A percentile compares a stretch with the other conserved stretches of the same genome.
Conservation (phyloP, 1,284 basidiomycete genomes). For the Clitocybe nebularis region DNA sequence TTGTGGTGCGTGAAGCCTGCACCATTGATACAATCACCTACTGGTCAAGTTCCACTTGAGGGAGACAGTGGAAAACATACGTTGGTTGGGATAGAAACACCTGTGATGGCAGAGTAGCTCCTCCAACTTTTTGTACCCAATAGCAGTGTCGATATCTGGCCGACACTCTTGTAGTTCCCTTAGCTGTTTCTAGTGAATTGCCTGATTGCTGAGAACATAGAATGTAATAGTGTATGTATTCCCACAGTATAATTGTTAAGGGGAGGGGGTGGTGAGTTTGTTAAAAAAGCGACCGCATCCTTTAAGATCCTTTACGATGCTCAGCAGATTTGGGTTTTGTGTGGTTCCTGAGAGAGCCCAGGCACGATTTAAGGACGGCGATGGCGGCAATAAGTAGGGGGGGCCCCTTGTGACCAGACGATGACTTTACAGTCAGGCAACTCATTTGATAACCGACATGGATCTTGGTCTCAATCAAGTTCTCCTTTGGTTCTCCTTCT, state of each 20-base stretch:
- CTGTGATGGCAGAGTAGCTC: slow-evolving; percentile 24
- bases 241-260: slow-evolving; percentile 33
- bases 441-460: no score
- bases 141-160: slow-evolving; percentile 21
- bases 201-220: slow-evolving; percentile 24
- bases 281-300: no score
- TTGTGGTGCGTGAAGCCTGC: slow-evolving; percentile 25
- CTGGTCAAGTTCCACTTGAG: neutral
- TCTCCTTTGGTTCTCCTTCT: no score
- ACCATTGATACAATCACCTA: slow-evolving; percentile 22
- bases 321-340: no score
- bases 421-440: no score
- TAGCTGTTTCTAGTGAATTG: slow-evolving; percentile 18
- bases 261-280: no score
- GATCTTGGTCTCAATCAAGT: no score
- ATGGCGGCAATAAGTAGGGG: no score
- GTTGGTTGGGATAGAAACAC: slow-evolving; percentile 20
- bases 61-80: slow-evolving; percentile 13
- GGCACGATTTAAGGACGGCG: no score
- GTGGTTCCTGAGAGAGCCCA: no score
- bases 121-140: slow-evolving; percentile 24
- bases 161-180: slow-evolving; percentile 25
- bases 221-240: slow-evolving; percentile 30
- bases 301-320: no score
- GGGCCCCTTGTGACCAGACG: no score